Evolutionary conservation across 208 protist species (phyloP), one percentile per base, ranked within the genome.

Genomic region (Porcisia hertigi): DNA sequence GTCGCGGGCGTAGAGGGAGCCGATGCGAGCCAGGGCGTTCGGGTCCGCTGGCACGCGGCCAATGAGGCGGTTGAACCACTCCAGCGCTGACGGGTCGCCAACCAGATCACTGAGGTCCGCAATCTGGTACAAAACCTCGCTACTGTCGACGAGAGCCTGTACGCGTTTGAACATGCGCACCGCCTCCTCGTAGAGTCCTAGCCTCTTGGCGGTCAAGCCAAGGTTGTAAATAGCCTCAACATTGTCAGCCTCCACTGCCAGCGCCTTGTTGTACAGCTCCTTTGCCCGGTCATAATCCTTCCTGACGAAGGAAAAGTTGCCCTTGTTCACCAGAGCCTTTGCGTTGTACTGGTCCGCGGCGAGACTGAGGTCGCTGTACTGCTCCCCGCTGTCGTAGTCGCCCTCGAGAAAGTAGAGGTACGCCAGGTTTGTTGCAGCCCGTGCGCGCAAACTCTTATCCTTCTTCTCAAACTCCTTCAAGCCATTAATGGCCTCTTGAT

Each of bases 361-460:
- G 62, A 99, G 80, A 59, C 97, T 98, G 75, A 97, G 87, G 69
- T 98, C 90, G 77, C 97, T 98, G 87, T 99, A 99, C 79, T 97
- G 96, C 75, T 98, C 94, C 25, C 98, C 98, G 78, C 92, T 98
- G 23, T 98, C 95, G 80, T 95, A 91, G 85, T 99, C 98, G 73
- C 95, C 96, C 79, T 99, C 98, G n/a, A 99, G 90, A 84, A 99
- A 99, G 92, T 99, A 99, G 34, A 99, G 86, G 80, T 99, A 99
- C 11, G 97, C 96, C 30, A 99, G 85, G 88, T 99, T 99, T 62
- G 97, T 99, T 69, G 98, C 96, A 23, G 98, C 98, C 9, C 91
- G 89, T 43, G 94, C 93, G 53, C 91, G 88, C 62, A 98, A 90
- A 41, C 84, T 75, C 78, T 91, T 92, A 83, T 99, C 97, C 86